These are phyloP conservation scores for Coniochaeta sp. DNA, from an alignment of 2,329 filamentous ascomycete genomes.

Conservation along the genomic window DNA sequence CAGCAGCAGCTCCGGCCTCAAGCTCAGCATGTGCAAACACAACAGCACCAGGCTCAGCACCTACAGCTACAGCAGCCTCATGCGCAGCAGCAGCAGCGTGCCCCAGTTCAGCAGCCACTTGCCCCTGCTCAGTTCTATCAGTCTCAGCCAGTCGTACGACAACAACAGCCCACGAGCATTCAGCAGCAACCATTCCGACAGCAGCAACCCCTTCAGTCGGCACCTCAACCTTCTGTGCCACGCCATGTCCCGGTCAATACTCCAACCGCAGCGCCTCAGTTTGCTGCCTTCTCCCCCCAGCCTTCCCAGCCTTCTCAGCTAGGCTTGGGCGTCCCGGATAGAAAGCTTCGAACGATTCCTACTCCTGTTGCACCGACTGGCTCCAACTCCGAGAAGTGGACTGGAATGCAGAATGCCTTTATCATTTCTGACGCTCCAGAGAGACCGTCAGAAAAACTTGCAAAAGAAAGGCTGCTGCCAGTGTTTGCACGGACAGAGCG, in stretches of 20 bases:
- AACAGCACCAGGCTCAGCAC: neutral
- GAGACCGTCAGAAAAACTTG: neutral
- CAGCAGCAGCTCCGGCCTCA: slow-evolving; percentile 12
- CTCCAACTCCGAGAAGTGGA: neutral
- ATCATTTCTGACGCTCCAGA: neutral
- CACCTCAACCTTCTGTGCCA: neutral
- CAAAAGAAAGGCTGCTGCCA: neutral
- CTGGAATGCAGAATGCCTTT: neutral
- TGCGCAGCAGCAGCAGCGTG: neutral
- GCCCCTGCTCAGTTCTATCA: neutral
- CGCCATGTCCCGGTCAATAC: neutral
- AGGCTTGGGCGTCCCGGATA: neutral
- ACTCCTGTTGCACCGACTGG: neutral
- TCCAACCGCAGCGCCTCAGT: neutral
- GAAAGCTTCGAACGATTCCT: neutral
- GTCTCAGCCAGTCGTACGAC: neutral
- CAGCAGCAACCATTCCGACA: too few species aligned
- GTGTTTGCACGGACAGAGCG: neutral
- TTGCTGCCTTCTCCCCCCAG: neutral
- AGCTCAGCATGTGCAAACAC: neutral
- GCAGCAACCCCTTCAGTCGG: neutral
- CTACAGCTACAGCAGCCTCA: neutral
- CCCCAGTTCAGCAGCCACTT: neutral
- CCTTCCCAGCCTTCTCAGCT: neutral
- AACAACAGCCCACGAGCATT: neutral